Conservation (phyloP, 2,329 filamentous ascomycete genomes). For the Akanthomyces uredinophilus region DNA sequence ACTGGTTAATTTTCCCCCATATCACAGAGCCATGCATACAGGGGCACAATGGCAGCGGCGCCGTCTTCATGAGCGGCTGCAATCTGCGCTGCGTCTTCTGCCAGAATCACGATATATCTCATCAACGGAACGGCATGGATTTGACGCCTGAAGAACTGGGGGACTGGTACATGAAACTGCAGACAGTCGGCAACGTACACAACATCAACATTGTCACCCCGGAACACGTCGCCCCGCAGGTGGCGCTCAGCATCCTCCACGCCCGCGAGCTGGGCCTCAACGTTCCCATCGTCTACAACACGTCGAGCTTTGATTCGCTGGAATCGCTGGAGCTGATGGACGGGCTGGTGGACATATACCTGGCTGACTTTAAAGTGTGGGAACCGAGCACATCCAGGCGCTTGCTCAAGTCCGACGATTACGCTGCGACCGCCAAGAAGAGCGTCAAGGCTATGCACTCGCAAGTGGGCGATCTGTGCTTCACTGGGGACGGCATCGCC, state of each 20-base stretch:
- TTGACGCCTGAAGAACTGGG: slow-evolving; percentile 72
- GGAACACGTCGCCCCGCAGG: slow-evolving; percentile 81
- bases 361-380: slow-evolving; percentile 89
- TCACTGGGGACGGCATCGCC: slow-evolving; percentile 75
- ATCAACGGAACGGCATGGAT: slow-evolving; percentile 75
- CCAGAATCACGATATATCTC: slow-evolving; percentile 80
- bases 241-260: slow-evolving; percentile 69
- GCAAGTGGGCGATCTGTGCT: slow-evolving; percentile 78
- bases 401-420: slow-evolving; percentile 73
- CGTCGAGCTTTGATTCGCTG: slow-evolving; percentile 72
- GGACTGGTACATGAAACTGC: slow-evolving; percentile 78
- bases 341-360: slow-evolving; percentile 76
- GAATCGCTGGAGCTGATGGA: slow-evolving; percentile 68
- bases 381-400: slow-evolving; percentile 58
- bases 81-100: slow-evolving; percentile 72
- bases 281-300: slow-evolving; percentile 79
- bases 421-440: slow-evolving; percentile 65
- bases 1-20: neutral
- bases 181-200: slow-evolving; percentile 74
- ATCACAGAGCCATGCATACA: slow-evolving; percentile 70
- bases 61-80: slow-evolving; percentile 75
- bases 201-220: slow-evolving; percentile 87
- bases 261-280: slow-evolving; percentile 64
- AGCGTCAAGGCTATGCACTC: slow-evolving; percentile 75
- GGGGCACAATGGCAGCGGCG: slow-evolving; percentile 72